Evolutionary conservation across 2,329 filamentous ascomycete species (phyloP).

Genomic region (Pseudocercospora musae): DNA sequence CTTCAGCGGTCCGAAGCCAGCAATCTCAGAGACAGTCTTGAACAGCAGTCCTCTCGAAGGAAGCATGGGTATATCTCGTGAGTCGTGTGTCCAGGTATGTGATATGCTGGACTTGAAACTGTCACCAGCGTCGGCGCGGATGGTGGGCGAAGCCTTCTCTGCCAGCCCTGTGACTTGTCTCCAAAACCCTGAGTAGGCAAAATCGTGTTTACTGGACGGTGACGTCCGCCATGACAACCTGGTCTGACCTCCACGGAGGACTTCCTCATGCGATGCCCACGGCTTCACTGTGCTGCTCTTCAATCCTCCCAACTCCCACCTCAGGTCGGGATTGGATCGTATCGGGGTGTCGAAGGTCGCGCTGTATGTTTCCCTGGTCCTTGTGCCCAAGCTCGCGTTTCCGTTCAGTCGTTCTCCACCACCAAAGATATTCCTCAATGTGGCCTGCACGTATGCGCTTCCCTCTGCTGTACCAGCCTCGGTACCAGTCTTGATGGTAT

Average conservation of each 20-base stretch:
- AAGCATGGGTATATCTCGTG: conserved; percentile 78
- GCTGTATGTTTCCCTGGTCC: conserved; percentile 88
- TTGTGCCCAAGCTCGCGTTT: conserved; percentile 83
- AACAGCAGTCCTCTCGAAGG: conserved; percentile 71
- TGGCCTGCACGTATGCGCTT: conserved; percentile 82
- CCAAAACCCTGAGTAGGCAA: conserved; percentile 81
- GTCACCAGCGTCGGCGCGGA: conserved; percentile 84
- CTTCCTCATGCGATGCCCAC: conserved; percentile 93
- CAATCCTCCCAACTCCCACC: conserved; percentile 76
- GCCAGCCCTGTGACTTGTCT: conserved; percentile 80
- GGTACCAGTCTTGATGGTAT: conserved; percentile 90
- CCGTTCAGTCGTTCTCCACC: conserved; percentile 86
- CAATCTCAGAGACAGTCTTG: conserved; percentile 21
- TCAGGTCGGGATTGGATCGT: conserved; percentile 76
- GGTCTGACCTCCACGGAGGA: conserved; percentile 70
- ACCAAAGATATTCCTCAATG: conserved; percentile 89
- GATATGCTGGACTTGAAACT: conserved; percentile 83
- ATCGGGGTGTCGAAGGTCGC: conserved; percentile 80
- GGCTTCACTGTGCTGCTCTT: conserved; percentile 77
- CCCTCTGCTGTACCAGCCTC: conserved; percentile 92
- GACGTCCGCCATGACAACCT: conserved; percentile 71
- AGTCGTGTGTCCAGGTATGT: conserved; percentile 76
- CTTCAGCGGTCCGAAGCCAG: conserved; percentile 57
- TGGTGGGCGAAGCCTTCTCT: conserved; percentile 71
- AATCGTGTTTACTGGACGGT: conserved; percentile 63